Evolutionary conservation across 345 rosid species (phyloP).

Genomic region (Punica granatum): DNA sequence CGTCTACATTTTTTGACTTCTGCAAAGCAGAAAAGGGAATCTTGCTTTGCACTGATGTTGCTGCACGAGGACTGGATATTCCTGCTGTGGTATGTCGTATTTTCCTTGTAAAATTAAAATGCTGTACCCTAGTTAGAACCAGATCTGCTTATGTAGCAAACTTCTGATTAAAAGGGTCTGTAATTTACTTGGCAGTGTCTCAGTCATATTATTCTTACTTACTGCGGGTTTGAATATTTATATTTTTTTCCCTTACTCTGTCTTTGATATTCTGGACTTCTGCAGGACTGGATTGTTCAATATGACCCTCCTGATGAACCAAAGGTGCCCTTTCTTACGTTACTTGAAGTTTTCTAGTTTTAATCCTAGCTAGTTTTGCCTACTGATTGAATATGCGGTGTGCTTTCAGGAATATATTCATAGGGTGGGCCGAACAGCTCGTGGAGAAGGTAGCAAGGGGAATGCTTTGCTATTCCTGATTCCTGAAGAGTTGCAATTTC

Average conservation of each 20-base stretch:
- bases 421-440: constrained; percentile 98
- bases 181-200: background rate
- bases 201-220: background rate
- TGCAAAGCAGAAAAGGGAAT: constrained; percentile 90
- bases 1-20: constrained; percentile 89
- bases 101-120: background rate
- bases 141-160: background rate
- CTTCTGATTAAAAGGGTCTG: background rate
- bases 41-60: constrained; percentile 93
- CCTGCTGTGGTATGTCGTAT: constrained; percentile 66
- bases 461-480: constrained; percentile 86
- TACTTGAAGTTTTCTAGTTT: background rate
- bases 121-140: background rate
- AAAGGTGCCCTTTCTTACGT: constrained; percentile 37
- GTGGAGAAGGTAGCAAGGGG: constrained; percentile 97
- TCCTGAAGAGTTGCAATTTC: constrained; percentile 89
- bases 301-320: constrained; percentile 99
- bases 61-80: constrained; percentile 98
- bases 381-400: constrained; percentile 1
- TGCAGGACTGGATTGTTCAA: constrained; percentile 97
- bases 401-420: constrained; percentile 86
- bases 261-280: background rate
- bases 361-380: background rate
- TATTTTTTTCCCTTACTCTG: background rate
- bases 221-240: background rate